Evolutionary conservation across 2,329 filamentous ascomycete species (phyloP).

Genomic region (Monosporascus sp.): DNA sequence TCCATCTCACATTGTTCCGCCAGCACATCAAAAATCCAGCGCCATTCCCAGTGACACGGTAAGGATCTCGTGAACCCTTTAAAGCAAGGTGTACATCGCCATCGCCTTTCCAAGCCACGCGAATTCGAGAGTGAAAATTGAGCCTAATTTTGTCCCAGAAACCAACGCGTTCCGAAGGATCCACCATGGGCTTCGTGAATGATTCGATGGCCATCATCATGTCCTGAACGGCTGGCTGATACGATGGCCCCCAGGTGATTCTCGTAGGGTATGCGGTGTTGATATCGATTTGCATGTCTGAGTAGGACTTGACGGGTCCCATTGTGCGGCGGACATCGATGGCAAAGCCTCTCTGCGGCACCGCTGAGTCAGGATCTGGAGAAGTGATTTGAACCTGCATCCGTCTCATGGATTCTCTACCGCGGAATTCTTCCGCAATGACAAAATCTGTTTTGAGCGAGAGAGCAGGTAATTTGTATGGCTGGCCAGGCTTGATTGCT

Average conservation of each 20-base stretch:
- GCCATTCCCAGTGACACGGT: constrained; percentile 85
- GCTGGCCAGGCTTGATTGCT: constrained; percentile 72
- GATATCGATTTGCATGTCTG: constrained; percentile 85
- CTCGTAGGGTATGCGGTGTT: constrained; percentile 88
- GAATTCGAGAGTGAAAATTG: constrained; percentile 87
- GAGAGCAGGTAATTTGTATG: constrained; percentile 72
- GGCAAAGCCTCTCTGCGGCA: constrained; percentile 62
- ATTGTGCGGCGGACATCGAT: constrained; percentile 88
- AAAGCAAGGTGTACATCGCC: constrained; percentile 91
- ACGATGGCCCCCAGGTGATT: constrained; percentile 96
- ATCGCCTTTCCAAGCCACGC: constrained; percentile 88
- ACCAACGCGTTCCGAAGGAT: constrained; percentile 87
- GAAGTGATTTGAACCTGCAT: constrained; percentile 80
- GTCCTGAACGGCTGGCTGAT: constrained; percentile 96
- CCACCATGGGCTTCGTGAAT: constrained; percentile 92
- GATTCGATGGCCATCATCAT: constrained; percentile 99
- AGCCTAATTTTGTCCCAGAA: constrained; percentile 99
- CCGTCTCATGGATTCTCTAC: constrained; percentile 71
- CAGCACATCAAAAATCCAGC: constrained; percentile 98
- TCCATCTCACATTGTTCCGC: constrained; percentile 89
- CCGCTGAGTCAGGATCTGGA: constrained; percentile 50
- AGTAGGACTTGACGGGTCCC: constrained; percentile 93
- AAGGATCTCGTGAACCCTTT: constrained; percentile 89
- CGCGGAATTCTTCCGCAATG: constrained; percentile 87
- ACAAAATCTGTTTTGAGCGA: constrained; percentile 89